Evolutionary conservation across 2,329 filamentous ascomycete species (phyloP).

Genomic region (Aspergillus ustus): DNA sequence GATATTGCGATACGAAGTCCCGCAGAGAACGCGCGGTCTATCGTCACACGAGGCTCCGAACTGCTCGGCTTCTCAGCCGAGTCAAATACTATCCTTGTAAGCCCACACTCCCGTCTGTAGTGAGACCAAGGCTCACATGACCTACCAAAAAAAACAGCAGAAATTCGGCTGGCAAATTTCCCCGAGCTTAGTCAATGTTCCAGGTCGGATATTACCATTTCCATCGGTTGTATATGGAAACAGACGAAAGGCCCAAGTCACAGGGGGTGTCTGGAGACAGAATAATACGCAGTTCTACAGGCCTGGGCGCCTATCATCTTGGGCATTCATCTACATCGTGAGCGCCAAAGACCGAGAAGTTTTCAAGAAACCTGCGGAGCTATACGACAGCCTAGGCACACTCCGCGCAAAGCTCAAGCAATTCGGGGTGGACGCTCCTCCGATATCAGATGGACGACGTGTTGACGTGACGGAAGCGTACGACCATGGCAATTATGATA

Average conservation of each 20-base stretch:
- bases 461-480: conserved; percentile 21
- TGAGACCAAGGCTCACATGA: neutral
- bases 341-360: neutral
- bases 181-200: conserved; percentile 68
- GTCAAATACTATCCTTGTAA: conserved; percentile 49
- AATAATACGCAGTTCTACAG: conserved; percentile 59
- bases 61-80: conserved; percentile 61
- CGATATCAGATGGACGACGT: conserved; percentile 19
- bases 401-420: conserved; percentile 30
- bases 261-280: conserved; percentile 70
- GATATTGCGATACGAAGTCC: conserved; percentile 71
- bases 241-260: conserved; percentile 20
- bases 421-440: conserved; percentile 31
- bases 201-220: conserved; percentile 67
- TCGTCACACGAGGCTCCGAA: conserved; percentile 59
- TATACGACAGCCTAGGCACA: conserved; percentile 17
- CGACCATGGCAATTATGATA: conserved; percentile 19
- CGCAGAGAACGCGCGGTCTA: conserved; percentile 67
- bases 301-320: conserved; percentile 44
- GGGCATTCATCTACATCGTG: conserved; percentile 36
- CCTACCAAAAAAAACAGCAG: conserved; percentile 33
- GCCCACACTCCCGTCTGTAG: too few species aligned
- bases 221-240: conserved; percentile 65
- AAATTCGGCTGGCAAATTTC: conserved; percentile 62
- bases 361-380: conserved; percentile 13